These are phyloP conservation scores for Plectosphaerella plurivora DNA, from an alignment of 2,329 filamentous ascomycete species.

Conservation along the genomic window DNA sequence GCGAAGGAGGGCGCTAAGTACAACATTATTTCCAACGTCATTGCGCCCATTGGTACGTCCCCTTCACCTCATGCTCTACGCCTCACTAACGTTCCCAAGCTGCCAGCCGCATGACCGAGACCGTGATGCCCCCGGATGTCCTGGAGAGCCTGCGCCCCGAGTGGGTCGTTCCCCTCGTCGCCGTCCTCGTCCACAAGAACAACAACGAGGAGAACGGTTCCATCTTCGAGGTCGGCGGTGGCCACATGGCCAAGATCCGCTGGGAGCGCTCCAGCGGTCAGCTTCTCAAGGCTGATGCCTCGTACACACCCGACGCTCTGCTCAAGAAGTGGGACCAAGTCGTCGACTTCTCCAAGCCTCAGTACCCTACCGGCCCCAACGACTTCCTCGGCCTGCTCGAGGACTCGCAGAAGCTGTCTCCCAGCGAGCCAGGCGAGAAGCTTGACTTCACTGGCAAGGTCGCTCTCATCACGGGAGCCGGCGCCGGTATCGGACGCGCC, in stretches of 20 bases:
- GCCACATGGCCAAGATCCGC: constrained; percentile 85
- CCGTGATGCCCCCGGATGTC: constrained; percentile 91
- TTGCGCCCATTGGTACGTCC: constrained; percentile 70
- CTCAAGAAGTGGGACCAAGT: constrained; percentile 87
- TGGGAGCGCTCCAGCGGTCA: constrained; percentile 93
- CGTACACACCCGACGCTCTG: constrained; percentile 82
- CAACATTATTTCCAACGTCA: constrained; percentile 93
- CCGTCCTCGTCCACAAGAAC: constrained; percentile 78
- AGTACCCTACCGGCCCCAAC: constrained; percentile 78
- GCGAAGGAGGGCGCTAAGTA: constrained; percentile 98
- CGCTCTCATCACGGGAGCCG: constrained; percentile 81
- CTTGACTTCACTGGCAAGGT: constrained; percentile 82
- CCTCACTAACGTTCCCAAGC: constrained; percentile 40
- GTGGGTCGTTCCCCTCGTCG: constrained; percentile 92
- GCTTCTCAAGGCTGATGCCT: constrained; percentile 82
- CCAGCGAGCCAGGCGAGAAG: constrained; percentile 67
- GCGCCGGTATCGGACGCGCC: constrained; percentile 84
- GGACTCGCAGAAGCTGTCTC: constrained; percentile 71
- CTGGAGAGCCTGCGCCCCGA: constrained; percentile 82
- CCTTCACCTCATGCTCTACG: not conserved
- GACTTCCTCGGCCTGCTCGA: constrained; percentile 87
- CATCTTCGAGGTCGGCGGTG: constrained; percentile 92
- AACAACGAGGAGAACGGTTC: constrained; percentile 78
- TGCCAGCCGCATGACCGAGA: constrained; percentile 92
- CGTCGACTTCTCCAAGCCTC: constrained; percentile 77